Conservation (phyloP, 2,329 filamentous ascomycete species). For the Metarhizium sp. region DNA sequence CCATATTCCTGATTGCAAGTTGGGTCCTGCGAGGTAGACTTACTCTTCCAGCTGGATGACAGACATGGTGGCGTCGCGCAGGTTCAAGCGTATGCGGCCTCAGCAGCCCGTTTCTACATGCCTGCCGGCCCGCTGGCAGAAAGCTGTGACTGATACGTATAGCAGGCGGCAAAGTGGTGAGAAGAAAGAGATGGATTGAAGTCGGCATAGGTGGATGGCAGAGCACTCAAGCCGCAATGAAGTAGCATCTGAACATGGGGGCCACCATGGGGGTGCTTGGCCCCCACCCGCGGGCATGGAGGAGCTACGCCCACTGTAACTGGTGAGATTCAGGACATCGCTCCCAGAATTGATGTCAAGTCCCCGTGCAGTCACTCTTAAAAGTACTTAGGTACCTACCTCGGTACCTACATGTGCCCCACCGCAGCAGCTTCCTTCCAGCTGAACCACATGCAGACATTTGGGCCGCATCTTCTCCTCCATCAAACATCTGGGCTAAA, state of each 20-base stretch:
- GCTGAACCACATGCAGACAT: not conserved
- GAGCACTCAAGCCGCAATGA: not conserved
- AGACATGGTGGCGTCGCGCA: constrained; percentile 19
- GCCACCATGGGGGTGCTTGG: too few species aligned
- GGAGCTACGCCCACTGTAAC: too few species aligned
- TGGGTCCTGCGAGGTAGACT: constrained; percentile 5
- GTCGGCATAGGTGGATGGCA: not conserved
- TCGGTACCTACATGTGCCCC: not conserved
- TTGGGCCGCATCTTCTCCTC: too few species aligned
- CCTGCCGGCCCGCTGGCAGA: not conserved
- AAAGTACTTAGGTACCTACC: too few species aligned
- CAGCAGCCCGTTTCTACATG: constrained; percentile 10
- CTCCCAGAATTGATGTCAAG: too few species aligned
- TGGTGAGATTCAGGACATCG: too few species aligned
- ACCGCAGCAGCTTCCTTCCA: not conserved
- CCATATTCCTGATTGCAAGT: not conserved
- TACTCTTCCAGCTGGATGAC: constrained; percentile 31
- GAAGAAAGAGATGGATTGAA: not conserved
- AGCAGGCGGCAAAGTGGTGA: not conserved
- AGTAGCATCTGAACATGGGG: not conserved
- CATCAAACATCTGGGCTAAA: not conserved
- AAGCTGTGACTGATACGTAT: not conserved
- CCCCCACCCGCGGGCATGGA: too few species aligned
- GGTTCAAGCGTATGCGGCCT: not conserved
- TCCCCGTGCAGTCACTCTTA: too few species aligned